Conservation (phyloP, 768 basidiomycete genomes). For the Sarcodon sp. region DNA sequence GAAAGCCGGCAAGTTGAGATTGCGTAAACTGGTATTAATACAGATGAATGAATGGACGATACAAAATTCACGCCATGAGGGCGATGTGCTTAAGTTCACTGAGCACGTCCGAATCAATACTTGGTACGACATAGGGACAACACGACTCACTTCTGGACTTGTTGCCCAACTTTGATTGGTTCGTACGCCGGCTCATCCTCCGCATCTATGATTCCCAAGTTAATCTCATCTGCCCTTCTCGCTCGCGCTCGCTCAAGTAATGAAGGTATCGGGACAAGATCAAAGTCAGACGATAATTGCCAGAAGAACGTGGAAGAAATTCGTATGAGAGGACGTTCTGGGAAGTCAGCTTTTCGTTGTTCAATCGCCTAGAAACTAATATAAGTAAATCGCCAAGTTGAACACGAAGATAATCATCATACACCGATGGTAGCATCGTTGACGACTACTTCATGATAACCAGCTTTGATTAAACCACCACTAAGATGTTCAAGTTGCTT, state of each 20-base stretch:
- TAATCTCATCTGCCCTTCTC: constrained; percentile 26
- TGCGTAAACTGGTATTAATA: no score
- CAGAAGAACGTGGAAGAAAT: constrained; percentile 97
- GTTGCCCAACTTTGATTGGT: constrained; percentile 80
- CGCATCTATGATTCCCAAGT: constrained; percentile 22
- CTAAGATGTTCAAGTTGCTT: constrained; percentile 88
- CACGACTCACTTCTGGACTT: constrained; percentile 61
- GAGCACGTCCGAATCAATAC: constrained; percentile 1
- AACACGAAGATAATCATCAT: constrained; percentile 8
- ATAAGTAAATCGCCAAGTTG: background rate
- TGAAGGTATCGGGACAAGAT: constrained; percentile 51
- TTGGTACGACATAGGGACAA: background rate
- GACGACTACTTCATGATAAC: constrained; percentile 91
- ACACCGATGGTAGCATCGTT: constrained; percentile 69
- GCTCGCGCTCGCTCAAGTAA: constrained; percentile 35
- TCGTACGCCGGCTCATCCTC: constrained; percentile 38
- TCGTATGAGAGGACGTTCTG: constrained; percentile 81
- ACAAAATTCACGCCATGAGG: constrained; percentile 45
- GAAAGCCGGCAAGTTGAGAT: no score
- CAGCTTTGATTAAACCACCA: constrained; percentile 81
- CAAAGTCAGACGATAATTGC: constrained; percentile 81
- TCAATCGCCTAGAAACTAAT: constrained; percentile 39
- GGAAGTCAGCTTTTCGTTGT: constrained; percentile 38
- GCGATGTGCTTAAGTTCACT: constrained; percentile 79
- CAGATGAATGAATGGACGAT: background rate